Percentiles rank a stretch among this genome's conserved stretches.
phyloP scores from a whole-genome alignment of 192 early-diverging fungal species.

The Coemansia pectinata region DNA sequence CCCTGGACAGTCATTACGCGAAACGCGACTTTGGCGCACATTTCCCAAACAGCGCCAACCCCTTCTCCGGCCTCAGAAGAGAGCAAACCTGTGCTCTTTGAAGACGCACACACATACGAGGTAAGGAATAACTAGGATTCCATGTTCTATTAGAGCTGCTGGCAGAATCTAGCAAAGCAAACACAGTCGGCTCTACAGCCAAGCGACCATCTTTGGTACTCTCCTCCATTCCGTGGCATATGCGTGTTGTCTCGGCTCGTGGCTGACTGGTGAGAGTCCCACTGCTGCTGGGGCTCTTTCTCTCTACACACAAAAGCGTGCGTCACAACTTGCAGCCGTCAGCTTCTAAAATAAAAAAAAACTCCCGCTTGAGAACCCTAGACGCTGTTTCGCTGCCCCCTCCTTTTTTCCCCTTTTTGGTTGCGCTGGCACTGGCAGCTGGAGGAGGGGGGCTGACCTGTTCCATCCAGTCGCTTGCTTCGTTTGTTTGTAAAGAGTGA shows the following conservation, averaged over 20 bases:
- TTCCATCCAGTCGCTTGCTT: neutral
- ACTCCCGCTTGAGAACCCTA: neutral
- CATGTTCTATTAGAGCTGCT: neutral
- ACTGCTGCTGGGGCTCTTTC: neutral
- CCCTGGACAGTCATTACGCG: neutral
- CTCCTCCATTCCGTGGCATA: neutral
- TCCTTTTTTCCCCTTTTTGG: neutral
- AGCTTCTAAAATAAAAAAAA: neutral
- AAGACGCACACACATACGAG: constrained; percentile 3
- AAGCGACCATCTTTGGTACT: neutral
- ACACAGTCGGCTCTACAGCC: neutral
- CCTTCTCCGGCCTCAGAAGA: neutral
- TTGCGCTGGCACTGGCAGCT: neutral
- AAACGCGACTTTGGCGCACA: neutral
- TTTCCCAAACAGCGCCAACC: neutral
- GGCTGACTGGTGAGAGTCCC: neutral
- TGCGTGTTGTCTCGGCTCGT: neutral
- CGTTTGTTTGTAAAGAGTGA: constrained; percentile 1
- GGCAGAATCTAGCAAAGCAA: neutral
- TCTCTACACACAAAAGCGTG: neutral
- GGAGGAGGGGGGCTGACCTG: constrained; percentile 1
- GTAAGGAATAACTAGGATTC: neutral
- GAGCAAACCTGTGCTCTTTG: neutral
- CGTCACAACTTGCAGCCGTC: neutral
- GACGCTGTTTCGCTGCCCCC: neutral